Conservation (phyloP, 495 filamentous ascomycete species). For the Chlorociboria aeruginascens region DNA sequence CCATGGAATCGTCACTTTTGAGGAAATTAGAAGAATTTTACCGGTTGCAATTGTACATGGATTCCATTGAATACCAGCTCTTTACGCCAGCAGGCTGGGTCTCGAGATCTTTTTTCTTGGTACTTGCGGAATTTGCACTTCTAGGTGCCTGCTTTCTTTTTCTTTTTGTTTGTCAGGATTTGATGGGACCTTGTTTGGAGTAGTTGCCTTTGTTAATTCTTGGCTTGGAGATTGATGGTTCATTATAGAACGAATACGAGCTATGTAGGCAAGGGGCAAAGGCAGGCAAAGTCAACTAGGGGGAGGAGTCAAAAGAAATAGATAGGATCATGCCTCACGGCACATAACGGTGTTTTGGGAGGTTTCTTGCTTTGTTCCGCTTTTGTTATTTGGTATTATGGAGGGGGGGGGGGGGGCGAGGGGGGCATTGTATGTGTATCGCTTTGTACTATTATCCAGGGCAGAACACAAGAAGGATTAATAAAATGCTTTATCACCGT, state of each 20-base stretch:
- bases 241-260: too few relatives aligned
- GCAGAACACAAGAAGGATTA: too few relatives aligned
- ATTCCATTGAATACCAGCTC: background rate
- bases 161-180: background rate
- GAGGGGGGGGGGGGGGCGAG: too few relatives aligned
- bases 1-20: background rate
- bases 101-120: background rate
- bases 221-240: too few relatives aligned
- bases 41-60: too few relatives aligned
- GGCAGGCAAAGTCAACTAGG: background rate
- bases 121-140: background rate
- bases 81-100: background rate
- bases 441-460: too few relatives aligned
- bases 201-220: background rate
- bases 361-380: background rate
- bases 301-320: slow-evolving; percentile 1
- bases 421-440: too few relatives aligned
- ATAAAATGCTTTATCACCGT: too few relatives aligned
- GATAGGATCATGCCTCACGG: background rate
- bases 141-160: background rate
- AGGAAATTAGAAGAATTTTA: too few relatives aligned
- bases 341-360: background rate
- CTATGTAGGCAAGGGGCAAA: background rate
- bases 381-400: too few relatives aligned
- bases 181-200: background rate